Base-by-base conservation (phyloP, 2,329 filamentous ascomycete species). In the Colletotrichum costaricense region DNA sequence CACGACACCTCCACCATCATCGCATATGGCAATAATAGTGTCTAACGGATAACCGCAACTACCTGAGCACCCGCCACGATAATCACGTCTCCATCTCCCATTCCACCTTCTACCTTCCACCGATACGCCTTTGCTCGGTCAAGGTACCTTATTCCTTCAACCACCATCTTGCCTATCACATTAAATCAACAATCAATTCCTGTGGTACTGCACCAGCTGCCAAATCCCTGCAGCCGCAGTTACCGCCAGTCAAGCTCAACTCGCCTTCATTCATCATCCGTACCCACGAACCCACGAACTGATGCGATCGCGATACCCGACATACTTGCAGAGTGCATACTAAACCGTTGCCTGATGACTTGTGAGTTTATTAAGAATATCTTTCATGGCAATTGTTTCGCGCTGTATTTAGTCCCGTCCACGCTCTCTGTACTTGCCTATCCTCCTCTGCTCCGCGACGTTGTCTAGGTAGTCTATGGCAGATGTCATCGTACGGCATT, bases 31-130 rank as follows among this genome's bases (percentile, higher is more conserved):
- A 54, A 54, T 28, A 54, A 63, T 33, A 63, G 24, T 33, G 59
- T 19, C 26, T 63, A 49, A 63, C 26, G 60, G 28, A 63, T 63
- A 63, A 54, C 42, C 60, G 46, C 60, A 63, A 14, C 19, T 63
- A 46, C 24, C 30, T 22, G 30, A 5, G 49, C 14, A 49, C 42
- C 46, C 42, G 22, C 11, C 9, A n/a, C 38, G 22, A 30, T 26
- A 16, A 9, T 26, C 14, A 49, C 42, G 42, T 49, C 42, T 49
- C 42, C 42, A 49, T 49, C 42, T 49, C 19, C 42, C 42, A 49
- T n/a, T 49, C 42, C 7, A 49, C 42, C 42, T n/a, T n/a, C 42
- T 49, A 11, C 19, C n/a, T 49, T 22, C 42, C 42, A 22, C 19
- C 42, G 42, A n/a, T 19, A 49, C 52, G 42, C 30, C 60, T 63